These are phyloP conservation scores for Colletotrichum sansevieriae DNA, from an alignment of 2,329 filamentous ascomycete genomes.

Conservation along the genomic window DNA sequence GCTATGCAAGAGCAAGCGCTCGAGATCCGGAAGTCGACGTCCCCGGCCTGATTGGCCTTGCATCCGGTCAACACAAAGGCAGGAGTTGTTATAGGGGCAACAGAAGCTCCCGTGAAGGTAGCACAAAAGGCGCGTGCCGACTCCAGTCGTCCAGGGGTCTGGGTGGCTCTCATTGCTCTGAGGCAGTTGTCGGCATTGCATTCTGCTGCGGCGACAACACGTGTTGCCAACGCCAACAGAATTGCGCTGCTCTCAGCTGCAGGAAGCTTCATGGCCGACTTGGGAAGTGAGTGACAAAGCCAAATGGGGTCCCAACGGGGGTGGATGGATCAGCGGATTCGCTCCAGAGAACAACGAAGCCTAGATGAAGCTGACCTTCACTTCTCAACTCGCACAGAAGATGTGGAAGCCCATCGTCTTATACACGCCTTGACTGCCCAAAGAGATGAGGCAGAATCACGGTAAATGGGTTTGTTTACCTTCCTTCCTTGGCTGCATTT, in stretches of 20 bases:
- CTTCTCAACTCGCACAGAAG: no score
- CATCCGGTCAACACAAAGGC: constrained; percentile 9
- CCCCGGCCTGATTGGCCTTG: constrained; percentile 9
- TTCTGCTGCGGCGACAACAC: constrained; percentile 5
- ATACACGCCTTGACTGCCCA: not conserved
- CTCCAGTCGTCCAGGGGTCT: constrained; percentile 48
- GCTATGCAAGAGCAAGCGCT: constrained; percentile 26
- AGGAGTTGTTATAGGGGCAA: not conserved
- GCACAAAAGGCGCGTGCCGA: constrained; percentile 50
- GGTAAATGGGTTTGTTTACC: constrained; percentile 8
- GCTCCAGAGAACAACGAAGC: no score
- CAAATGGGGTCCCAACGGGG: no score
- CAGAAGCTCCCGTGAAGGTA: not conserved
- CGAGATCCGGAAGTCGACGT: not conserved
- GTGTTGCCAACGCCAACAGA: constrained; percentile 5
- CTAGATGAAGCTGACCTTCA: no score
- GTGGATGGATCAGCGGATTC: not conserved
- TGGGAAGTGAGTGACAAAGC: no score
- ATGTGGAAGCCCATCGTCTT: not conserved
- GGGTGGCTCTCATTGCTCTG: constrained; percentile 50
- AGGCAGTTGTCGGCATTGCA: constrained; percentile 54
- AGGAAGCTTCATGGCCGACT: constrained; percentile 10
- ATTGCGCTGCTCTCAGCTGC: constrained; percentile 1
- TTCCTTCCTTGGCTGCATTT: constrained; percentile 24
- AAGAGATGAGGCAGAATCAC: not conserved